Conservation (phyloP, 345 rosid species). For the Kernera saxatilis region DNA sequence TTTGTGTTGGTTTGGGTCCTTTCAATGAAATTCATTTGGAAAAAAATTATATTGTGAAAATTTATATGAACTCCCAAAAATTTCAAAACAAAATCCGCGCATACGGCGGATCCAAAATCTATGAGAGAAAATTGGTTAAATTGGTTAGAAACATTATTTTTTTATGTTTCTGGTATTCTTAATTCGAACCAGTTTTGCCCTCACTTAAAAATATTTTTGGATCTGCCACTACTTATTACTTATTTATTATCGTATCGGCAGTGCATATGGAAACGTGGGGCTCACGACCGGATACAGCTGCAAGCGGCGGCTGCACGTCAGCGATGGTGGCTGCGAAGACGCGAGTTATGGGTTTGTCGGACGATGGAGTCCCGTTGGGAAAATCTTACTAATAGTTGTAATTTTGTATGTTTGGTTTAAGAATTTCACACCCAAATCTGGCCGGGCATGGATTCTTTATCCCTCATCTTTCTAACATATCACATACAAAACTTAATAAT, state of each 20-base stretch:
- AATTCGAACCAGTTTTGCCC: too few species aligned
- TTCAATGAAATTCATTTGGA: too few species aligned
- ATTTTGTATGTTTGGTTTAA: constrained; percentile 64
- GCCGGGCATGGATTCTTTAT: constrained; percentile 46
- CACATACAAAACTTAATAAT: neutral
- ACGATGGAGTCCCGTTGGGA: constrained; percentile 49
- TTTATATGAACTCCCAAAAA: too few species aligned
- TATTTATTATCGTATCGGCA: constrained; percentile 1
- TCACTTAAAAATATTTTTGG: too few species aligned
- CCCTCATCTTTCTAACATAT: constrained; percentile 6
- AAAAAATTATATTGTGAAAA: too few species aligned
- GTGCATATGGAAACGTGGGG: constrained; percentile 73
- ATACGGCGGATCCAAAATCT: too few species aligned
- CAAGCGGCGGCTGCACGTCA: constrained; percentile 26
- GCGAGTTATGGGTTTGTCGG: constrained; percentile 44
- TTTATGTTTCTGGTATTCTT: too few species aligned
- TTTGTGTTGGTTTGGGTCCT: too few species aligned
- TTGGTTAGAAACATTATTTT: too few species aligned
- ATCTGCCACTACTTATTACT: neutral
- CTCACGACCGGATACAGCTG: constrained; percentile 60
- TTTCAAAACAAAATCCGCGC: too few species aligned
- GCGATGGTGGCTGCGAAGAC: constrained; percentile 32
- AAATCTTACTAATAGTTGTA: constrained; percentile 41
- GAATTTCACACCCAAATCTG: constrained; percentile 35
- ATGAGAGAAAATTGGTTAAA: too few species aligned